These are phyloP conservation scores for Diaporthe citriasiana DNA, from an alignment of 2,329 filamentous ascomycete genomes.

Conservation along the genomic window DNA sequence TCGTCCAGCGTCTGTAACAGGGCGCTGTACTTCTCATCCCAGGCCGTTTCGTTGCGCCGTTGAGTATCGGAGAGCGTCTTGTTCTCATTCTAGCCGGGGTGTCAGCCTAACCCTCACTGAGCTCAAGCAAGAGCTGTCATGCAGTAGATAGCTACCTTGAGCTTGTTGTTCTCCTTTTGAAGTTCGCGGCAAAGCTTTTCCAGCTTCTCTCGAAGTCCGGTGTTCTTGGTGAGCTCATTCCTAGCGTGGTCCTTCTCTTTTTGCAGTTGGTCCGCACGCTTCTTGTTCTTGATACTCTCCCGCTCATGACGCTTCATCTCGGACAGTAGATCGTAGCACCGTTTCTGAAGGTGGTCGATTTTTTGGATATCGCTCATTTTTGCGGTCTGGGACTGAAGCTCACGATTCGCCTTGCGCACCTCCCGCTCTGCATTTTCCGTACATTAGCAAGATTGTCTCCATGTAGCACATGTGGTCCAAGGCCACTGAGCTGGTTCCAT, in stretches of 20 bases:
- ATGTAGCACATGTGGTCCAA: background rate
- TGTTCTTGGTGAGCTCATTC: constrained; percentile 90
- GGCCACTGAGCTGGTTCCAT: background rate
- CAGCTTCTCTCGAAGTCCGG: constrained; percentile 93
- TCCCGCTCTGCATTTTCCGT: constrained; percentile 79
- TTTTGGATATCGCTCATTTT: constrained; percentile 94
- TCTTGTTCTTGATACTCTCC: constrained; percentile 96
- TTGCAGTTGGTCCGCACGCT: constrained; percentile 91
- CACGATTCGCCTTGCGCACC: constrained; percentile 93
- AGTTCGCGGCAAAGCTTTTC: constrained; percentile 96
- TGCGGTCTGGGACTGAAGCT: constrained; percentile 87
- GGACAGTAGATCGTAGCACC: constrained; percentile 89
- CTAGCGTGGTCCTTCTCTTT: constrained; percentile 95
- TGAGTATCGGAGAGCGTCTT: constrained; percentile 90
- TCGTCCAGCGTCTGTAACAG: constrained; percentile 89
- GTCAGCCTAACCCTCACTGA: constrained; percentile 11
- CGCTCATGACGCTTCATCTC: constrained; percentile 97
- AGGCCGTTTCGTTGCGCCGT: constrained; percentile 83
- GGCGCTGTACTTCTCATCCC: constrained; percentile 87
- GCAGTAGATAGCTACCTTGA: constrained; percentile 80
- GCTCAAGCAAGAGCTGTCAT: background rate
- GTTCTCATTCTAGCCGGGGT: constrained; percentile 80
- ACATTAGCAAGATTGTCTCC: constrained; percentile 43
- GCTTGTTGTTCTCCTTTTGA: constrained; percentile 96
- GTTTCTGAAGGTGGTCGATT: constrained; percentile 90